These are phyloP conservation scores for Alternaria longipes DNA, from an alignment of 2,329 filamentous ascomycete genomes.

Conservation along the genomic window DNA sequence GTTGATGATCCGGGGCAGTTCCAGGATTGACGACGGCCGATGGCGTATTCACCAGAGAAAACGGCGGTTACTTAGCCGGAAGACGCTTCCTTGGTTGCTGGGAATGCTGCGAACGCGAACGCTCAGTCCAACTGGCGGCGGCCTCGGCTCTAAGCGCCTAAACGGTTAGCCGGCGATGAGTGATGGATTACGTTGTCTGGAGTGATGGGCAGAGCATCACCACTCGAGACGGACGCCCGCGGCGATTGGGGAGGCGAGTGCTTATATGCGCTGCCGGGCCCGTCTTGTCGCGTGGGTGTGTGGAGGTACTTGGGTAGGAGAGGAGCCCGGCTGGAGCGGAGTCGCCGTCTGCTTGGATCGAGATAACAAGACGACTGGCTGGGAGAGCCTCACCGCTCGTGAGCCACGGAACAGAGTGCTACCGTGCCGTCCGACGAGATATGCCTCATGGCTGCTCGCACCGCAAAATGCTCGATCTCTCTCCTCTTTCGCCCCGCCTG, in stretches of 20 bases:
- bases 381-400: slow-evolving; percentile 16
- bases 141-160: slow-evolving; percentile 13
- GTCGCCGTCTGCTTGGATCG: slow-evolving; percentile 20
- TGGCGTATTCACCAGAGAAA: slow-evolving; percentile 6
- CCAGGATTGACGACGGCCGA: slow-evolving; percentile 8
- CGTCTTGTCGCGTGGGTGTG: slow-evolving; percentile 1
- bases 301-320: neutral
- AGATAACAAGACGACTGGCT: slow-evolving; percentile 20
- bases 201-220: slow-evolving; percentile 9
- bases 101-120: slow-evolving; percentile 6
- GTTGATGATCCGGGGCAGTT: slow-evolving; percentile 20
- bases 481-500: slow-evolving; percentile 6
- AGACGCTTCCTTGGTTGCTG: slow-evolving; percentile 13
- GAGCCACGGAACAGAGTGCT: slow-evolving; percentile 3
- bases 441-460: neutral
- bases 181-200: slow-evolving; percentile 7
- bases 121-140: slow-evolving; percentile 6
- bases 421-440: slow-evolving; percentile 7
- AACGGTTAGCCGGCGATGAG: slow-evolving; percentile 5
- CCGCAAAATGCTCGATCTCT: neutral
- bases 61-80: slow-evolving; percentile 9
- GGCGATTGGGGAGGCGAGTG: slow-evolving; percentile 6
- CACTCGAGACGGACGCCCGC: slow-evolving; percentile 5
- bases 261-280: slow-evolving; percentile 17
- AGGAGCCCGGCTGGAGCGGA: slow-evolving; percentile 21